These are phyloP conservation scores for Annulohypoxylon maeteangense DNA, from an alignment of 495 filamentous ascomycete species.

Conservation along the genomic window DNA sequence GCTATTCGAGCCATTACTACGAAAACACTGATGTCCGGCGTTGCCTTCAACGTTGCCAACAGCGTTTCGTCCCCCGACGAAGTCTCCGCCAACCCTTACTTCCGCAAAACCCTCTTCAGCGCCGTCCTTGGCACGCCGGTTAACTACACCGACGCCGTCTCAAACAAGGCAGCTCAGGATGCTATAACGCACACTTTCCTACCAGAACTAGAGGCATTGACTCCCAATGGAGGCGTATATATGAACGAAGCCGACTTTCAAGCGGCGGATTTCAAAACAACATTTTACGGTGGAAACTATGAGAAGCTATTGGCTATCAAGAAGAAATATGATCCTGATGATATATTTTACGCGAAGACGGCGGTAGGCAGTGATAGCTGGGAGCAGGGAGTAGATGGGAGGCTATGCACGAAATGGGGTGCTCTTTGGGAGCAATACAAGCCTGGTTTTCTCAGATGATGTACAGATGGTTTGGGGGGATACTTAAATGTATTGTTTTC, in stretches of 20 bases:
- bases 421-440: neutral
- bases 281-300: slow-evolving; percentile 58
- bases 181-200: neutral
- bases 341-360: slow-evolving; percentile 58
- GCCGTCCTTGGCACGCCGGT: slow-evolving; percentile 14
- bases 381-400: slow-evolving; percentile 20
- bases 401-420: slow-evolving; percentile 16
- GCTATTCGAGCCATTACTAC: slow-evolving; percentile 23
- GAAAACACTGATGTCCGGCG: slow-evolving; percentile 16
- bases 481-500: neutral
- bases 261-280: slow-evolving; percentile 42
- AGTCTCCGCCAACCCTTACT: slow-evolving; percentile 25
- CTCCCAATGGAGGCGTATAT: slow-evolving; percentile 23
- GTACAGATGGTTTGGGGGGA: neutral
- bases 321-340: slow-evolving; percentile 58
- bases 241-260: slow-evolving; percentile 59
- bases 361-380: slow-evolving; percentile 61
- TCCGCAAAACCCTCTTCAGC: slow-evolving; percentile 26
- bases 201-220: slow-evolving; percentile 14
- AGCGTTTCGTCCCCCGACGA: slow-evolving; percentile 18
- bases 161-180: slow-evolving; percentile 16
- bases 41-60: slow-evolving; percentile 17
- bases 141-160: slow-evolving; percentile 25
- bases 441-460: neutral
- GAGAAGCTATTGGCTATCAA: slow-evolving; percentile 58